Conservation (phyloP, 768 basidiomycete genomes). For the Mycena maculata region DNA sequence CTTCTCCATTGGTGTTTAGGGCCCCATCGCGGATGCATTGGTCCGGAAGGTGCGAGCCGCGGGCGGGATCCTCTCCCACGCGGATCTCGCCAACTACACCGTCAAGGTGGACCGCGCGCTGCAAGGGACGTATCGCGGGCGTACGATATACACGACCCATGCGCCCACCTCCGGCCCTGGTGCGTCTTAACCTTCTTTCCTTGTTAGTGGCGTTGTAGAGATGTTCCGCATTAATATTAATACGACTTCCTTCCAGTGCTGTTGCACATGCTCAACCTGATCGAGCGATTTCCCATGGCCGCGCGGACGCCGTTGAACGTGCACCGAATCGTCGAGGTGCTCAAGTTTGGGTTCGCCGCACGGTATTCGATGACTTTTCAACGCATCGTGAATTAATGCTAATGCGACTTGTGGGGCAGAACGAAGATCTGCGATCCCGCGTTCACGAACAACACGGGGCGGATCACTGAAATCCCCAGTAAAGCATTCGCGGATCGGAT, state of each 20-base stretch:
- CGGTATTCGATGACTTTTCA: slow-evolving; percentile 44
- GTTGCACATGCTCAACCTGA: slow-evolving; percentile 89
- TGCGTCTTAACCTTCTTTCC: too few species aligned
- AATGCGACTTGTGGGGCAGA: too few species aligned
- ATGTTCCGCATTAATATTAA: too few species aligned
- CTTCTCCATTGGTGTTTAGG: slow-evolving; percentile 53
- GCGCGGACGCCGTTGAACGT: slow-evolving; percentile 71
- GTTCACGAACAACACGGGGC: slow-evolving; percentile 66
- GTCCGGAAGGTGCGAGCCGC: slow-evolving; percentile 74
- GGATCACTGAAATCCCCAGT: slow-evolving; percentile 73
- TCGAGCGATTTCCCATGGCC: slow-evolving; percentile 76
- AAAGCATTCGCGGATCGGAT: slow-evolving; percentile 75
- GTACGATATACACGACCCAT: slow-evolving; percentile 85
- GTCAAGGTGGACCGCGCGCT: slow-evolving; percentile 80
- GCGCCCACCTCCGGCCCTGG: slow-evolving; percentile 89
- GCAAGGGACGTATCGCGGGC: slow-evolving; percentile 78
- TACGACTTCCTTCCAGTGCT: too few species aligned
- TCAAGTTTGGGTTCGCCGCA: slow-evolving; percentile 78
- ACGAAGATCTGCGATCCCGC: slow-evolving; percentile 86
- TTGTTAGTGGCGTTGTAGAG: too few species aligned
- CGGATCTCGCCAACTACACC: slow-evolving; percentile 78
- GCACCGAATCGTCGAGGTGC: slow-evolving; percentile 85
- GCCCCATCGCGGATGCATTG: slow-evolving; percentile 84
- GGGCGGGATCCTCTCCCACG: slow-evolving; percentile 83
- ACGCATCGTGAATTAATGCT: not conserved